Base-by-base conservation (phyloP, 148 eudicot genomes). In the Agrostemma githago region DNA sequence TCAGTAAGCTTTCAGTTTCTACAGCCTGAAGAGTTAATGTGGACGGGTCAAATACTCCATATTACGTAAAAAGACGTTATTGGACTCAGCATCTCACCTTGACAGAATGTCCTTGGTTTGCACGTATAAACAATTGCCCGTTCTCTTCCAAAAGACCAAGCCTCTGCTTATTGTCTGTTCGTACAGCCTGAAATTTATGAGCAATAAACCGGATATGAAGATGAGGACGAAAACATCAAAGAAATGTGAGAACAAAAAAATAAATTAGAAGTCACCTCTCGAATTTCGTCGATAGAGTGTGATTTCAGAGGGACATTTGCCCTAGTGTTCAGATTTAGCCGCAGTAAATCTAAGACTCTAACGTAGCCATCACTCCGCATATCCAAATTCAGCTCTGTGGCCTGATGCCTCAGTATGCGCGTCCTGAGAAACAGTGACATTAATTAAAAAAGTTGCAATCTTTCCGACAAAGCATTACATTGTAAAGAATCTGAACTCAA, bases 31-130 rank as follows among this genome's bases (percentile, higher is more conserved):
- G 65, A 77, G 80, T 66, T 64, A 70, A 80, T 40, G 44, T 62
- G 61, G 39, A 68, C 15, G 72, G 14, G 42, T 34, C 17, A 70
- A 54, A 70, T 46, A 7, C 38, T 68, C 19, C 5, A 67, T 67
- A 26, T 39, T 42, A 48, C 53, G 17, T 17, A 12, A 69, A 11
- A 14, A 43, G 4, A 56, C 10, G 34, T 0, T 26, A 26, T 26
- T 26, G 34, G 34, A 26, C 34, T 26, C 34, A 14, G 17, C 6
- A 12, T 19, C 73, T 76, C 85, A 92, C 97, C 89, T 51, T 16
- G 41, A 88, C 61, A 59, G 93, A 77, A 84, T 95, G 98, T 61
- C 98, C 98, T 86, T 95, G 98, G 82, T 95, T 95, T 68, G 98
- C 98, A 71, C 98, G 93, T 78, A 95, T 88, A 71, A 83, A 79